Evolutionary conservation across 768 basidiomycete genomes (phyloP).

Genomic region (Lactarius vividus): DNA sequence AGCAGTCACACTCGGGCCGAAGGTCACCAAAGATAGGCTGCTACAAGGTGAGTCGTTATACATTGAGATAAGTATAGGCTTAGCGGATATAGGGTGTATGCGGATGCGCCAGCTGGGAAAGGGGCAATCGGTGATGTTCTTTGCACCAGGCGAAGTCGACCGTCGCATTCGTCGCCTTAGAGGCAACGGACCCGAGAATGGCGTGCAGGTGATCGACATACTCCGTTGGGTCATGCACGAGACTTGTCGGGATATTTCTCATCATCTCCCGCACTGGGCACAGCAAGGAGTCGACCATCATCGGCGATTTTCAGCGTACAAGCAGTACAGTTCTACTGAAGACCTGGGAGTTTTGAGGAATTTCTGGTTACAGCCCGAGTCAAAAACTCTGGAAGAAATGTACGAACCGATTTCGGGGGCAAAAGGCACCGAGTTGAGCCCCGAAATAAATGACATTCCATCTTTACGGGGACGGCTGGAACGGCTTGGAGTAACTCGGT

Average conservation of each 20-base stretch:
- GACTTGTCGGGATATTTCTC: conserved; percentile 11
- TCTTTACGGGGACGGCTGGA: too few relatives aligned
- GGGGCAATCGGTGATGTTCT: conserved; percentile 14
- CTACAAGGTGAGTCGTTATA: conserved; percentile 41
- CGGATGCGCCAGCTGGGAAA: conserved; percentile 11
- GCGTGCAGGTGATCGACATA: background rate
- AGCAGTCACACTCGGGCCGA: conserved; percentile 48
- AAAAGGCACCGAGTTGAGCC: too few relatives aligned
- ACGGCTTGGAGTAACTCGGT: too few relatives aligned
- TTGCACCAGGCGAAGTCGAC: conserved; percentile 12
- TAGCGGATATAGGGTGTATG: conserved; percentile 4
- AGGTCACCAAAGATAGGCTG: conserved; percentile 49
- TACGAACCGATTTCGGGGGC: background rate
- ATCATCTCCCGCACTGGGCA: conserved; percentile 12
- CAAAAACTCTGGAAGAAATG: conserved; percentile 1
- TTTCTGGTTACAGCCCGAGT: conserved; percentile 5
- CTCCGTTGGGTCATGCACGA: conserved; percentile 15
- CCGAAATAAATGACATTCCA: too few relatives aligned
- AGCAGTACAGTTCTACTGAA: background rate
- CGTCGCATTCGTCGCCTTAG: conserved; percentile 3
- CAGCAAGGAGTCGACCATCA: conserved; percentile 10
- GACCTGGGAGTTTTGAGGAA: background rate
- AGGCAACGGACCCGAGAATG: background rate
- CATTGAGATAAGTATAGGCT: too few relatives aligned
- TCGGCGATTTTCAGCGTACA: background rate